Conservation (phyloP, 805 yeast species). For the Osmozyma mogii region DNA sequence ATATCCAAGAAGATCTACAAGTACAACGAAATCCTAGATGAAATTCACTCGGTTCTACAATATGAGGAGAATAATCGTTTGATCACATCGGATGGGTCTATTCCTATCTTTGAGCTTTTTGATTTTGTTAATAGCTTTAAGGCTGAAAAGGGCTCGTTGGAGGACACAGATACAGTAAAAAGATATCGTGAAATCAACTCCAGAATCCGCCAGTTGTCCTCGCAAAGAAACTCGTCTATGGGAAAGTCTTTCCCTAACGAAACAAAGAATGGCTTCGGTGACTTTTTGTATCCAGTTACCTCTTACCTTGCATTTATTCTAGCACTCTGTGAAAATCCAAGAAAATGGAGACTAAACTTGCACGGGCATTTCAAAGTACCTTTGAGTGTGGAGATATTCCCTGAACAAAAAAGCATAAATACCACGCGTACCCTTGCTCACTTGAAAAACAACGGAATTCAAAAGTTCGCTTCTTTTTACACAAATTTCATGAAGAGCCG, state of each 20-base stretch:
- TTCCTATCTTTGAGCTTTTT: constrained; percentile 30
- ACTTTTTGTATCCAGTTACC: constrained; percentile 4
- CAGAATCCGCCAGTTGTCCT: background rate
- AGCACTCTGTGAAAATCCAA: constrained; percentile 8
- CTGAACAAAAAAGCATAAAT: constrained; percentile 12
- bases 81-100: constrained; percentile 21
- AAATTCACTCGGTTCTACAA: constrained; percentile 42
- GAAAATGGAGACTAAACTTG: constrained; percentile 17
- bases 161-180: background rate
- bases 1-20: background rate
- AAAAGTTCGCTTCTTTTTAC: constrained; percentile 16
- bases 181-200: constrained; percentile 1
- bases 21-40: background rate
- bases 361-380: constrained; percentile 22
- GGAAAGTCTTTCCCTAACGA: constrained; percentile 1
- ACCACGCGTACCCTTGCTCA: constrained; percentile 11
- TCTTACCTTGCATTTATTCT: constrained; percentile 10
- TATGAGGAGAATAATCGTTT: constrained; percentile 25
- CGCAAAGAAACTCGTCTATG: background rate
- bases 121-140: too few relatives aligned
- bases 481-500: constrained; percentile 3
- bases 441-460: constrained; percentile 15
- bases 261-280: background rate
- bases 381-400: constrained; percentile 26
- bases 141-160: constrained; percentile 1